Percentiles rank a stretch among this genome's conserved stretches.
Evolutionary conservation across 306 rosid species (phyloP).

Genomic region (Macrotyloma uniflorum): DNA sequence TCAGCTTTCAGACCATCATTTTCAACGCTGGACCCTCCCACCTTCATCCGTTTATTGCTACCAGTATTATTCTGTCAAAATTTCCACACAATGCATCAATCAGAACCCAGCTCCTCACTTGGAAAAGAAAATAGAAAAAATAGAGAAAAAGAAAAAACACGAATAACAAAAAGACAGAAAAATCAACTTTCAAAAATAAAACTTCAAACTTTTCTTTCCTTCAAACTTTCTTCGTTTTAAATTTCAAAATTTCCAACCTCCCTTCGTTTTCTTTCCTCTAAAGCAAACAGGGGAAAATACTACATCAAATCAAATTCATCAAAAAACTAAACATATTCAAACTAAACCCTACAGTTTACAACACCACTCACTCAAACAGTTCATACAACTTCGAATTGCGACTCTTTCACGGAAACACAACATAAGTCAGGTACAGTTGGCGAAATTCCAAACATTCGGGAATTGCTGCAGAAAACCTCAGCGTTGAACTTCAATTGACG

Average conservation of each 20-base stretch:
- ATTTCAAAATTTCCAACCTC: neutral
- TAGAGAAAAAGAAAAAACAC: neutral
- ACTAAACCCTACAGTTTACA: neutral
- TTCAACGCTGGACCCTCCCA: conserved; percentile 50
- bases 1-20: conserved; percentile 53
- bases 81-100: neutral
- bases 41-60: conserved; percentile 58
- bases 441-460: neutral
- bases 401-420: neutral
- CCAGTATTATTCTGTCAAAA: conserved; percentile 55
- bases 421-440: neutral
- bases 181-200: neutral
- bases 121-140: neutral
- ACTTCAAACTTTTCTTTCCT: neutral
- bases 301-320: neutral
- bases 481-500: neutral
- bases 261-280: neutral
- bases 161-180: neutral
- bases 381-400: neutral
- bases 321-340: neutral
- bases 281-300: neutral
- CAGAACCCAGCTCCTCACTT: conserved; percentile 21
- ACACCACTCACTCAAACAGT: neutral
- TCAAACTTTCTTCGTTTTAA: neutral
- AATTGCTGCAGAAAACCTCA: neutral